Base-by-base conservation (phyloP, 176 grass and related monocot genomes). In the Aegilops bicornis region DNA sequence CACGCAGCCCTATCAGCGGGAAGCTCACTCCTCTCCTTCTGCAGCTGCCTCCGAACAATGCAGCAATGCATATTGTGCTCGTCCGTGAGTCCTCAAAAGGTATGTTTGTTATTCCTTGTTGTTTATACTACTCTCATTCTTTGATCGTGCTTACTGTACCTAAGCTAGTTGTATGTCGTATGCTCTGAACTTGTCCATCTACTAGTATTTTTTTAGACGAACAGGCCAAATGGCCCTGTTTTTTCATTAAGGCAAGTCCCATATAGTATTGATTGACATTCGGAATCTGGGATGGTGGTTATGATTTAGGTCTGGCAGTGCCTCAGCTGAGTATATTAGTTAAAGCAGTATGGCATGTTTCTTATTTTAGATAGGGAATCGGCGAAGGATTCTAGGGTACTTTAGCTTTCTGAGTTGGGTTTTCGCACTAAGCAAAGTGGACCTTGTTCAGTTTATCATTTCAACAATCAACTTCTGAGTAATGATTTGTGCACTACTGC, bases 11-110 rank as follows among this genome's bases (percentile, higher is more conserved):
- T 40, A 84, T 99, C 86, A 96, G 78, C 20, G 76, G 83, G 8
- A 94, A 93, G 73, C 92, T 99, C 59, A 73, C 54, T 64, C 92
- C 92, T 86, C 92, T 99, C 68, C 92, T 40, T 47, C 79, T 99
- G 20, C 90, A 80, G 29, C 69, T 99, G 35, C 97, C 97, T 50
- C 97, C 94, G 0, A 96, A 99, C 79, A 99, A 99, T 76, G 71
- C 90, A 23, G 82, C 88, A 6, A 94, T 96, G 97, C 84, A 87
- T 59, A 79, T 94, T 45, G 85, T 94, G 48, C 47, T 99, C 7
- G 94, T 99, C 52, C 65, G 20, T 29, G 89, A 89, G 50, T 92
- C 89, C 12, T 94, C 97, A 0, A 96, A 89, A 90, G 94, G 97
- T 91, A 66, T 89, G 65, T 19, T 43, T 56, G 31, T 22, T 23